A percentile compares a stretch with the other conserved stretches of the same genome.
phyloP scores from a whole-genome alignment of 2,329 filamentous ascomycete genomes.

The Fusarium nisikadoi region DNA sequence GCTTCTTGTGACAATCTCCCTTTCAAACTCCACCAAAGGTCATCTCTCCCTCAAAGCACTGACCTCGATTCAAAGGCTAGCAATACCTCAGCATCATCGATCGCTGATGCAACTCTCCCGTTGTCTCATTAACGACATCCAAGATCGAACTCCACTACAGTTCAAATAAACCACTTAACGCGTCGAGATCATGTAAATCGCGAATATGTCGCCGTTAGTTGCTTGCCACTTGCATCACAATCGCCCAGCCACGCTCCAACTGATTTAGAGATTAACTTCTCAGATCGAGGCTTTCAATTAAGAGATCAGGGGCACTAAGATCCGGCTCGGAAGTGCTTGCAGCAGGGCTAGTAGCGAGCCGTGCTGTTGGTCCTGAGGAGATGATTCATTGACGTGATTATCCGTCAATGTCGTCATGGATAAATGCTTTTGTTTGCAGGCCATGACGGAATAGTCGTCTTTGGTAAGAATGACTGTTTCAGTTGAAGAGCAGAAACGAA shows the following conservation, averaged over 20 bases:
- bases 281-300: conserved; percentile 14
- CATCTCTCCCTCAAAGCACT: background rate
- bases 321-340: conserved; percentile 19
- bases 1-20: conserved; percentile 1
- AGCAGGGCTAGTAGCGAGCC: background rate
- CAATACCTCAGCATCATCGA: conserved; percentile 21
- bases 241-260: conserved; percentile 19
- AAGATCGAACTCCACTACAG: conserved; percentile 5
- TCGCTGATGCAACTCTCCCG: background rate
- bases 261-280: conserved; percentile 20
- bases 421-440: conserved; percentile 6
- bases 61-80: conserved; percentile 14
- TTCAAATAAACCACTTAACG: background rate
- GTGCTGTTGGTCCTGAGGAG: conserved; percentile 12
- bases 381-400: conserved; percentile 35
- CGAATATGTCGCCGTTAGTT: background rate
- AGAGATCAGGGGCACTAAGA: conserved; percentile 7
- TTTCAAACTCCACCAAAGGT: background rate
- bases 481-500: background rate
- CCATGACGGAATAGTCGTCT: conserved; percentile 19
- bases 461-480: background rate
- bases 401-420: conserved; percentile 42
- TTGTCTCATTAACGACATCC: conserved; percentile 17
- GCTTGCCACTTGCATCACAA: conserved; percentile 25
- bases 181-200: background rate